Evolutionary conservation across 2,329 filamentous ascomycete genomes (phyloP), one percentile per base, ranked within the genome.

Genomic region (Hymenoscyphus albidus): DNA sequence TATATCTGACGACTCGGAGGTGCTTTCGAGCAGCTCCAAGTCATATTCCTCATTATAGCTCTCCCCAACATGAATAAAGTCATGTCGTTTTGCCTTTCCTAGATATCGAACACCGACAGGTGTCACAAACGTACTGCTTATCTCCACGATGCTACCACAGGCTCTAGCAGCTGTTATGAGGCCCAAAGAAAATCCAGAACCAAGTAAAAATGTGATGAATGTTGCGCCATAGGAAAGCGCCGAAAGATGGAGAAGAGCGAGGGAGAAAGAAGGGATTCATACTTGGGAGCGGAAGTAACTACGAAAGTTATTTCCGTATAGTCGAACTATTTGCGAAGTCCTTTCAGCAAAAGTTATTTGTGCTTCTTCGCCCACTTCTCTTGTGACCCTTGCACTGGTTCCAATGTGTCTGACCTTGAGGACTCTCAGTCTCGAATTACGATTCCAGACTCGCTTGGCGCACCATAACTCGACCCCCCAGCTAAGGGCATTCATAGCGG

Each of bases 131-230:
- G 83, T 85, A 12, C 82, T 82, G 16, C 78, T 80, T 13, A 86
- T 76, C 69, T 85, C 83, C n/a, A 83, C 78, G 7, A 79, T 58
- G 5, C 82, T 81, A 2, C 82, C 80, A 18, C 77, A 75, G 6
- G 80, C 79, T 42, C 81, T 76, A 64, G 80, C 79, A 40, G 78
- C 69, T 2, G 80, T 83, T 39, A 85, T 80, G 4, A 78, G 71
- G 9, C 79, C 74, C 3, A 83, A 76, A 0, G 75, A 81, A 65
- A 82, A 83, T 0, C 81, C 81, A 3, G 77, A 74, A 44, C 80
- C 79, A 3, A 85, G 76, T 3, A 86, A 75, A 65, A 82, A 86
- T 0, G 83, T 85, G 51, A 84, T 77, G 78, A 85, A 85, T 6
- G 82, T 83, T 1, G 80, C 80, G 0, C 80, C 77, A 69, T 85